Evolutionary conservation across 1,139 yeast species (phyloP).

Genomic region (Hemisphaericaspora xylofermentans): DNA sequence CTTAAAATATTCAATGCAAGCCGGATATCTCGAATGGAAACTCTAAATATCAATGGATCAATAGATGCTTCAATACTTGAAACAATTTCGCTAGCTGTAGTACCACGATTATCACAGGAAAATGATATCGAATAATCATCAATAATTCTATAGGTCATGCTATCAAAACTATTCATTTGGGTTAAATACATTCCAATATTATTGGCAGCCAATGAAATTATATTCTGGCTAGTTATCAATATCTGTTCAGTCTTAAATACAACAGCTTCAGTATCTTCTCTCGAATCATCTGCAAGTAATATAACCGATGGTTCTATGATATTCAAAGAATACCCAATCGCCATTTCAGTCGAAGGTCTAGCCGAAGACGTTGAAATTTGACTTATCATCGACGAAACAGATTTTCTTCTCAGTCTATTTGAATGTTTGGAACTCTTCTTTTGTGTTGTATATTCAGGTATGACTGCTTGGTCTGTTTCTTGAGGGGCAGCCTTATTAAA

Average conservation of each 20-base stretch:
- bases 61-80: conserved; percentile 69
- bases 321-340: conserved; percentile 61
- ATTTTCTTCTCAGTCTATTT: conserved; percentile 9
- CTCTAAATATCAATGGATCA: conserved; percentile 77
- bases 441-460: neutral
- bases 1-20: conserved; percentile 74
- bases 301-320: conserved; percentile 78
- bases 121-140: conserved; percentile 87
- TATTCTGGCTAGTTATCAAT: conserved; percentile 65
- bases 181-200: conserved; percentile 87
- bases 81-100: conserved; percentile 54
- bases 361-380: conserved; percentile 2
- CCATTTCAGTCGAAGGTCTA: conserved; percentile 1
- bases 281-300: conserved; percentile 76
- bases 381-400: conserved; percentile 7
- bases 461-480: neutral
- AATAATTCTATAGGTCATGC: conserved; percentile 64
- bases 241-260: conserved; percentile 87
- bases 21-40: conserved; percentile 83
- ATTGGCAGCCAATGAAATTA: conserved; percentile 64
- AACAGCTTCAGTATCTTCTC: conserved; percentile 74
- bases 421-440: neutral
- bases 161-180: conserved; percentile 65
- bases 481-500: conserved; percentile 30
- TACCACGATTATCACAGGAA: conserved; percentile 69